A percentile compares a stretch with the other conserved stretches of the same genome.
Conservation (phyloP, 257 asterid species). For the Solanum arcanum region DNA sequence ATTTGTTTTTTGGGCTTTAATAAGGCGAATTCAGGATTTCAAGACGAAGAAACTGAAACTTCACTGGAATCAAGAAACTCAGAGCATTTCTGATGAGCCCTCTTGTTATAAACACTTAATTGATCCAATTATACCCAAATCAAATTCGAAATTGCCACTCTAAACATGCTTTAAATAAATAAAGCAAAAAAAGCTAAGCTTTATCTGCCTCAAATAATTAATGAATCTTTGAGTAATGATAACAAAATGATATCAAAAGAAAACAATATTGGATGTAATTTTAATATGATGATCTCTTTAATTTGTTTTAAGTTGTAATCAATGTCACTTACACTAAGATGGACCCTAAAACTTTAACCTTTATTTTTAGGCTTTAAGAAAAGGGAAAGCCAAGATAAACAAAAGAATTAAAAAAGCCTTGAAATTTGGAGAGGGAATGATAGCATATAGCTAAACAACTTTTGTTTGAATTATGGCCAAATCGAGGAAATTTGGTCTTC, state of each 20-base stretch:
- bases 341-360: constrained; percentile 1
- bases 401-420: constrained; percentile 13
- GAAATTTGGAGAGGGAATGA: constrained; percentile 7
- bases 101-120: background rate
- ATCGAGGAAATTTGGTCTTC: background rate
- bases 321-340: constrained; percentile 11
- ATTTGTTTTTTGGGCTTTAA: background rate
- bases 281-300: background rate
- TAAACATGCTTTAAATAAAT: background rate
- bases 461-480: background rate
- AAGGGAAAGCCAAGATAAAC: background rate
- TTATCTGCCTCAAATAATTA: background rate
- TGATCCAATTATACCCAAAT: background rate
- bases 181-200: background rate
- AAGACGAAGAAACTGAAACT: background rate
- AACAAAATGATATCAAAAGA: constrained; percentile 8
- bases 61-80: background rate
- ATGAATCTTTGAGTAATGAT: constrained; percentile 22
- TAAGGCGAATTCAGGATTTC: background rate
- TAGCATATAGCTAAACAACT: constrained; percentile 4
- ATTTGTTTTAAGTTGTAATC: constrained; percentile 2
- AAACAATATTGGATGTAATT: constrained; percentile 10
- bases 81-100: background rate
- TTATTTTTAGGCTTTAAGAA: constrained; percentile 5
- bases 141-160: background rate